phyloP scores from a whole-genome alignment of 2,329 filamentous ascomycete genomes.

The Didymella keratinophila region DNA sequence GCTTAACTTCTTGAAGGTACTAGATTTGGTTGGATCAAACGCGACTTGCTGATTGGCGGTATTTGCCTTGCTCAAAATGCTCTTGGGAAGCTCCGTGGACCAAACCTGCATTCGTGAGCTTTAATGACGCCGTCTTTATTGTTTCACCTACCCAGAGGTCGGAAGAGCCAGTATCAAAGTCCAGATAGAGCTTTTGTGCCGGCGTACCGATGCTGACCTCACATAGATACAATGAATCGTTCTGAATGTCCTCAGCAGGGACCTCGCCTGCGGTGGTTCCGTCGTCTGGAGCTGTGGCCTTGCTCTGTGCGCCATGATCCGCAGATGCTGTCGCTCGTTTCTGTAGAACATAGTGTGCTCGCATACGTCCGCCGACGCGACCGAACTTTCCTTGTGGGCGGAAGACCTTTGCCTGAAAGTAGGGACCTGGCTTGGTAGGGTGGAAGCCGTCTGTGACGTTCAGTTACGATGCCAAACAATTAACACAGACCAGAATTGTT shows the following conservation, averaged over 20 bases:
- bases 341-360: conserved; percentile 29
- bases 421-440: conserved; percentile 36
- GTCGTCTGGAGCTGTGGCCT: conserved; percentile 8
- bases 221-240: conserved; percentile 71
- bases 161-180: conserved; percentile 75
- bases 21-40: conserved; percentile 69
- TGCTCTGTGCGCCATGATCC: conserved; percentile 5
- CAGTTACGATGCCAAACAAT: neutral
- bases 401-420: conserved; percentile 34
- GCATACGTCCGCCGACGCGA: conserved; percentile 31
- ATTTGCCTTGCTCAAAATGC: conserved; percentile 52
- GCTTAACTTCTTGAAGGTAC: conserved; percentile 61
- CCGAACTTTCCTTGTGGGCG: conserved; percentile 34
- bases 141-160: conserved; percentile 66
- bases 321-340: conserved; percentile 23
- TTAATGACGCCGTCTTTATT: neutral
- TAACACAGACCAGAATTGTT: neutral
- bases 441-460: conserved; percentile 31
- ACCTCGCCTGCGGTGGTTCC: conserved; percentile 27
- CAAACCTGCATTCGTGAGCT: conserved; percentile 65
- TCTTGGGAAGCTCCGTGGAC: conserved; percentile 63
- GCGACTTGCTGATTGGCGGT: conserved; percentile 55
- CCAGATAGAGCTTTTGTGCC: conserved; percentile 64
- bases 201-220: conserved; percentile 71
- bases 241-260: conserved; percentile 68